phyloP scores from a whole-genome alignment of 2,329 filamentous ascomycete genomes.

The Talaromyces sp. region DNA sequence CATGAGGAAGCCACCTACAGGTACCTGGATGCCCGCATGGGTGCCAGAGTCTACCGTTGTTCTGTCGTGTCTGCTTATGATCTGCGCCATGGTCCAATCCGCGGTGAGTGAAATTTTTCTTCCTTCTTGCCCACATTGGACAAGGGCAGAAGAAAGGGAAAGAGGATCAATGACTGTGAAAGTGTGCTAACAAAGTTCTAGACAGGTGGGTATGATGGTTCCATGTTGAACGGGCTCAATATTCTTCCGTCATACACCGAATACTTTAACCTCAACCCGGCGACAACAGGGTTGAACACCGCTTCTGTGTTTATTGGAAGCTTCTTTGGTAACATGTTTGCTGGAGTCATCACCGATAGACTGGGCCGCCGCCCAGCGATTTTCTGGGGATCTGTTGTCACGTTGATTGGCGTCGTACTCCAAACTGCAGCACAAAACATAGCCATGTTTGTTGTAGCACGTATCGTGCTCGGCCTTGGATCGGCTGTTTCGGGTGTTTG shows the following conservation, averaged over 20 bases:
- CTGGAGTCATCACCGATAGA: constrained; percentile 69
- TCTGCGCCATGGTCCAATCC: constrained; percentile 43
- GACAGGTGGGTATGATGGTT: constrained; percentile 38
- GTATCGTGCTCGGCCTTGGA: constrained; percentile 68
- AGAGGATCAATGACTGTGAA: background rate
- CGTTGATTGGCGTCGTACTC: constrained; percentile 61
- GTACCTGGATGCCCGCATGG: constrained; percentile 45
- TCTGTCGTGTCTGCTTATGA: constrained; percentile 36
- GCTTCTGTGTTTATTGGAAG: constrained; percentile 63
- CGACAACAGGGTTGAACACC: constrained; percentile 51
- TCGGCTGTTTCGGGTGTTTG: constrained; percentile 38
- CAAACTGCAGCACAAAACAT: constrained; percentile 56
- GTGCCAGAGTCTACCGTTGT: constrained; percentile 31
- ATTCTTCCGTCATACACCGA: constrained; percentile 52
- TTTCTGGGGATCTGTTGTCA: constrained; percentile 64
- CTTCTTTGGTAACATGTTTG: constrained; percentile 72
- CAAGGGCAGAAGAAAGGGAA: background rate
- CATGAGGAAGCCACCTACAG: constrained; percentile 30
- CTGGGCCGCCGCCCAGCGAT: constrained; percentile 62
- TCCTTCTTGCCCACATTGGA: background rate
- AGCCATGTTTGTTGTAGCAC: constrained; percentile 63
- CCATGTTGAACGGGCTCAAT: constrained; percentile 53
- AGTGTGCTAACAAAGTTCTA: constrained; percentile 5
- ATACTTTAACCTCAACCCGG: constrained; percentile 51
- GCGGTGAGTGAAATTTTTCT: constrained; percentile 23